Conservation (phyloP, 805 yeast species). For the Metschnikowia cerradonensis region DNA sequence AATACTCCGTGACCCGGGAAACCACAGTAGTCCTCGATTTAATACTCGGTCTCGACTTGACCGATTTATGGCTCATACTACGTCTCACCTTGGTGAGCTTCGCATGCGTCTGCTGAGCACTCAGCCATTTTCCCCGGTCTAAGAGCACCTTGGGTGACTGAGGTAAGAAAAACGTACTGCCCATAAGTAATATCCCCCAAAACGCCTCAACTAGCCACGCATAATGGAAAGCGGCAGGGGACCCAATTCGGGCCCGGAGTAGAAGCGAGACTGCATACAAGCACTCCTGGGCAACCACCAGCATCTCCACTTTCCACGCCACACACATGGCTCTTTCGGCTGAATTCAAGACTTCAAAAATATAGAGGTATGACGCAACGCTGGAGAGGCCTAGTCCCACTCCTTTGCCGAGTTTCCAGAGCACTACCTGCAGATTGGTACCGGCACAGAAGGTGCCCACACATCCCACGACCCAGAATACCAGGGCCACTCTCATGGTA, state of each 20-base stretch:
- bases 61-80: not conserved
- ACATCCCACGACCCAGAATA: slow-evolving; percentile 29
- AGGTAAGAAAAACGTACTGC: slow-evolving; percentile 9
- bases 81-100: slow-evolving; percentile 1
- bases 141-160: slow-evolving; percentile 11
- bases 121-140: slow-evolving; percentile 10
- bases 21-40: not conserved
- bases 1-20: too few species aligned
- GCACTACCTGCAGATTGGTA: slow-evolving; percentile 22
- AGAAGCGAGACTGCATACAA: slow-evolving; percentile 6
- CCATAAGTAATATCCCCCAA: slow-evolving; percentile 9
- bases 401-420: slow-evolving; percentile 31
- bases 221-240: slow-evolving; percentile 9
- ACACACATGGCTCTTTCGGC: slow-evolving; percentile 19
- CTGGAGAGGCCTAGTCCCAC: slow-evolving; percentile 29
- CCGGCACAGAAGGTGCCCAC: slow-evolving; percentile 23
- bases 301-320: slow-evolving; percentile 5
- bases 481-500: slow-evolving; percentile 21
- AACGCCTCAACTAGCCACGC: slow-evolving; percentile 10
- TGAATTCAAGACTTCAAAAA: slow-evolving; percentile 26
- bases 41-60: not conserved
- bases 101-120: slow-evolving; percentile 7
- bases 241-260: not conserved
- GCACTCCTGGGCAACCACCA: slow-evolving; percentile 7
- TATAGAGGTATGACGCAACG: slow-evolving; percentile 30